A percentile compares a stretch with the other conserved stretches of the same genome.
These are phyloP conservation scores for Mimosa pudica DNA, from an alignment of 306 rosid genomes.

Conservation along the genomic window DNA sequence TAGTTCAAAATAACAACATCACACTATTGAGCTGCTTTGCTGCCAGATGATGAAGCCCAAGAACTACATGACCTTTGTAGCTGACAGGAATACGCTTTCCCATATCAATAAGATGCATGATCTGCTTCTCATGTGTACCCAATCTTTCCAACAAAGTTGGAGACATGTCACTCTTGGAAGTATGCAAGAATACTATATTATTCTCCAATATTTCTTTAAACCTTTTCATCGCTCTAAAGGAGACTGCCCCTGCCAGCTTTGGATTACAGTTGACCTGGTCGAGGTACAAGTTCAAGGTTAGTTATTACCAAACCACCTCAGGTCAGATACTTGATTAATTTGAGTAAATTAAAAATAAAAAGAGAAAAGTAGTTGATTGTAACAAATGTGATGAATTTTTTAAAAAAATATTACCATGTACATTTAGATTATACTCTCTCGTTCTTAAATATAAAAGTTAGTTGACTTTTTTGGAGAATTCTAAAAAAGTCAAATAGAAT, in stretches of 20 bases:
- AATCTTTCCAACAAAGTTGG: neutral
- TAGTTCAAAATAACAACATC: neutral
- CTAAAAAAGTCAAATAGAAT: too few relatives aligned
- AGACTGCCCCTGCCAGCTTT: neutral
- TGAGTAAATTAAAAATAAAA: too few relatives aligned
- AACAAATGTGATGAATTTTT: too few relatives aligned
- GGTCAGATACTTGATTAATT: too few relatives aligned
- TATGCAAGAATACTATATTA: neutral
- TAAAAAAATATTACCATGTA: too few relatives aligned
- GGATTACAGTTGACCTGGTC: neutral
- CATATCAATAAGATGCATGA: neutral
- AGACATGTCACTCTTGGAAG: neutral
- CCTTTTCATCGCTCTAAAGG: neutral
- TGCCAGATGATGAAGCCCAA: too few relatives aligned
- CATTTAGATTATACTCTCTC: too few relatives aligned
- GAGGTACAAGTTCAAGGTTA: neutral
- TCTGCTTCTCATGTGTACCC: neutral
- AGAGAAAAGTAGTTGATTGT: too few relatives aligned
- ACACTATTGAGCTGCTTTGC: slow-evolving; percentile 1
- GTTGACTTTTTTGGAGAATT: too few relatives aligned
- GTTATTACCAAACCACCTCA: too few relatives aligned
- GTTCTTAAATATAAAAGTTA: too few relatives aligned
- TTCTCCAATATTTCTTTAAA: neutral
- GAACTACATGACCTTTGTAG: neutral
- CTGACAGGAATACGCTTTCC: neutral